Evolutionary conservation across 441 rosid species (phyloP), one percentile per base, ranked within the genome.

Genomic region (Eutrema salsugineum): DNA sequence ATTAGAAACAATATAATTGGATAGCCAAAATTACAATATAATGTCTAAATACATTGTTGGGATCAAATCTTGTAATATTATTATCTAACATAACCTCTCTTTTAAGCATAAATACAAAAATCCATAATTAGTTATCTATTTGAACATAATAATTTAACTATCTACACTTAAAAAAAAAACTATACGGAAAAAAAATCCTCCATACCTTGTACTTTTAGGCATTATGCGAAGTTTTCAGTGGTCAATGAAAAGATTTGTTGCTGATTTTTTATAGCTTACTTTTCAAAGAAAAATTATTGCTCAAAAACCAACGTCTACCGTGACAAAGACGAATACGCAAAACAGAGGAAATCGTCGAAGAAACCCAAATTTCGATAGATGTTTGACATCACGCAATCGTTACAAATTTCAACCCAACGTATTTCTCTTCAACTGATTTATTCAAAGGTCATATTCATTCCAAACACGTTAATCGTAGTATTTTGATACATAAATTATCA

Each of bases 361-460:
- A 47, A 24, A 66, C 22, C 28, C 7, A 17, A 11, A n/a, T n/a
- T n/a, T n/a, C n/a, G n/a, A n/a, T n/a, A n/a, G n/a, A n/a, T n/a
- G n/a, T n/a, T n/a, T n/a, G n/a, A n/a, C n/a, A n/a, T n/a, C n/a
- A n/a, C n/a, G n/a, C n/a, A n/a, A n/a, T n/a, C n/a, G n/a, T n/a
- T n/a, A n/a, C n/a, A n/a, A n/a, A n/a, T n/a, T n/a, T n/a, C n/a
- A n/a, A n/a, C n/a, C n/a, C n/a, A n/a, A n/a, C n/a, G 49, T 60
- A 24, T 38, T 48, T 62, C 24, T 27, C 14, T 24, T 59, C 0
- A 49, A 48, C 8, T 42, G 16, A 50, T 20, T 20, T 20, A 12
- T 47, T 33, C 44, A 57, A 57, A 44, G 32, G 75, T 70, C 65
- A 15, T 49, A 27, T 38, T 49, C 30, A 20, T 59, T 58, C 27